phyloP scores from a whole-genome alignment of 225 moss, liverwort and hornwort genomes.

The Bryum argenteum region DNA sequence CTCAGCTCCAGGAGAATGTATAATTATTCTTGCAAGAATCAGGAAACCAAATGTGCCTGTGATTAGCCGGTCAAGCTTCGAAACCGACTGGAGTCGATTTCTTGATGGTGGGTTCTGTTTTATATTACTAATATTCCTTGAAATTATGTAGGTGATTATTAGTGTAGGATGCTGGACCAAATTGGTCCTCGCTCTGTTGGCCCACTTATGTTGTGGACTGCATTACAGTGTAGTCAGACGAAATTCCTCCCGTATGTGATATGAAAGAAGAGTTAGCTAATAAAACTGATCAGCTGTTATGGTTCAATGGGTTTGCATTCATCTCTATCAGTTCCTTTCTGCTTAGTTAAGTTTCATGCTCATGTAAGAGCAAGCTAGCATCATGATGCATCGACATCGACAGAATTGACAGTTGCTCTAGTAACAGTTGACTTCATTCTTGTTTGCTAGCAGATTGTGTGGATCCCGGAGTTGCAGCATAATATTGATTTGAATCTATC shows the following conservation, averaged over 20 bases:
- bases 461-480: too few species aligned
- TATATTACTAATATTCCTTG: constrained; percentile 10
- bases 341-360: too few species aligned
- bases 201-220: background rate
- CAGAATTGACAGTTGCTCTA: too few species aligned
- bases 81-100: constrained; percentile 12
- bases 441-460: too few species aligned
- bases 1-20: constrained; percentile 2
- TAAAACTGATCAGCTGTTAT: too few species aligned
- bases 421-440: too few species aligned
- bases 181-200: background rate
- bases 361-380: too few species aligned
- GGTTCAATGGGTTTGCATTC: too few species aligned
- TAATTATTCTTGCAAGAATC: constrained; percentile 4
- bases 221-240: background rate
- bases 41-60: constrained; percentile 2
- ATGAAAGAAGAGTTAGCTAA: background rate
- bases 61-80: background rate
- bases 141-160: background rate
- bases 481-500: too few species aligned
- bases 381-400: too few species aligned
- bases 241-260: background rate
- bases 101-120: constrained; percentile 1
- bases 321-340: too few species aligned
- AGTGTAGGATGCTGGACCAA: constrained; percentile 5